A percentile compares a stretch with the other conserved stretches of the same genome.
Evolutionary conservation across 345 rosid genomes (phyloP).

Genomic region (Populus davidiana): DNA sequence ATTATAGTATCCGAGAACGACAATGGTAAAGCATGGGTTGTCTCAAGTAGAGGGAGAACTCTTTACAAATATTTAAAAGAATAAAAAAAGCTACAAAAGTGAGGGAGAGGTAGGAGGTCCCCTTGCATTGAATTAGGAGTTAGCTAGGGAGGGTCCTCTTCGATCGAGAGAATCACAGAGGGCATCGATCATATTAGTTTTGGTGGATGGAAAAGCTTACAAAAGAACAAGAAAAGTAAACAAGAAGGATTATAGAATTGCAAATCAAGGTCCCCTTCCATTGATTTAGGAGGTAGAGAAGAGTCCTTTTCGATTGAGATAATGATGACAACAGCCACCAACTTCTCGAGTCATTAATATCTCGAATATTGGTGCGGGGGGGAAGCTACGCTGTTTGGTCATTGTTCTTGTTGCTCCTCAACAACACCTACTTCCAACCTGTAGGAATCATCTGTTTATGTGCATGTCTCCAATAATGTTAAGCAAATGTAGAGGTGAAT

Average conservation of each 20-base stretch:
- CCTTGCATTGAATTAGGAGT: conserved; percentile 14
- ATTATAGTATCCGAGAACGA: neutral
- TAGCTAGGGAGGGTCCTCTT: neutral
- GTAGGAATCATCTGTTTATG: conserved; percentile 1
- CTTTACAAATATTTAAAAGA: neutral
- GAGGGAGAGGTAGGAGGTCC: conserved; percentile 4
- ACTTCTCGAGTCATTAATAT: conserved; percentile 8
- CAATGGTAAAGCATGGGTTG: neutral
- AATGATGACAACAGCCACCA: conserved; percentile 6
- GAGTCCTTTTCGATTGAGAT: conserved; percentile 11
- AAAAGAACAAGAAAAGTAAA: neutral
- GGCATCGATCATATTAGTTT: neutral
- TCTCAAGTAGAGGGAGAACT: neutral
- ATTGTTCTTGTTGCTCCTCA: conserved; percentile 9
- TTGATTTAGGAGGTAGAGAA: conserved; percentile 14
- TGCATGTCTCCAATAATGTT: neutral
- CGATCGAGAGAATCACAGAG: neutral
- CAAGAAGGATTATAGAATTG: neutral
- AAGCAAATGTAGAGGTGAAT: neutral
- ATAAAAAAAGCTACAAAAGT: neutral
- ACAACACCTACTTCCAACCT: conserved; percentile 7
- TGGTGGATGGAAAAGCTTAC: neutral
- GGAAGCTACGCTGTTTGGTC: neutral
- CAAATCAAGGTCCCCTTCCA: conserved; percentile 1
- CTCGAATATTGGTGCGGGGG: conserved; percentile 1